Base-by-base conservation (phyloP, 495 filamentous ascomycete genomes). In the Xylaria grammica region DNA sequence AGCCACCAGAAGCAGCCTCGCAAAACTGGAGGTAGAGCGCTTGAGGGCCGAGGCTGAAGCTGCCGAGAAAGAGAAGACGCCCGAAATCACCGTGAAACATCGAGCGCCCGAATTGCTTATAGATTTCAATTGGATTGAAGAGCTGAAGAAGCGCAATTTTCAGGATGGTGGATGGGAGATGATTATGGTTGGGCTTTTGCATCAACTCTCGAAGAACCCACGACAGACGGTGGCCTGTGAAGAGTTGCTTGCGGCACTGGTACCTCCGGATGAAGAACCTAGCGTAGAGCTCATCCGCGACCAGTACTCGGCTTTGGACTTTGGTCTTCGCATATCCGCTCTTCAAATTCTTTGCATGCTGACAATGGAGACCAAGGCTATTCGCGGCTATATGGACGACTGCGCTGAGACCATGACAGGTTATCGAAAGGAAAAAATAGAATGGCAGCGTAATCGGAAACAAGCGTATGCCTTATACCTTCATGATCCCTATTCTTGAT, bases 351-450 rank as follows among this genome's bases (percentile, higher is more conserved):
- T 97, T 59, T 92, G 91, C 70, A 89, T 93, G 80, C 84, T 98
- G 51, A 91, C 89, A n/a, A 78, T 93, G 50, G 89, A 92, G 67
- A 97, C 94, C 3, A 91, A 90, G 71, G 88, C 89, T 2, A 86
- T 98, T 61, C 86, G 92, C 40, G 87, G 87, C 17, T 96, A 95
- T 70, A 90, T 99, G 79, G 93, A 97, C 62, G 88, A 94, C 65
- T 96, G 93, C 76, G 90, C 88, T 50, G 90, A 93, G 65, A 87
- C 91, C 62, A 97, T 97, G 96, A 99, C 95, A 3, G 86, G 86
- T 45, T 90, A 93, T 70, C 85, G 95, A 20, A 99, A 98, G 76
- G 90, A 96, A 75, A 98, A 97, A 78, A 97, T 97, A 60, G 91
- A 96, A 67, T 89, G 87, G 72, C 95, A 98, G 75, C 85, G 92